A percentile compares a stretch with the other conserved stretches of the same genome.
Evolutionary conservation across 305 asterid genomes (phyloP).

Genomic region (Stenogyne calaminthoides): DNA sequence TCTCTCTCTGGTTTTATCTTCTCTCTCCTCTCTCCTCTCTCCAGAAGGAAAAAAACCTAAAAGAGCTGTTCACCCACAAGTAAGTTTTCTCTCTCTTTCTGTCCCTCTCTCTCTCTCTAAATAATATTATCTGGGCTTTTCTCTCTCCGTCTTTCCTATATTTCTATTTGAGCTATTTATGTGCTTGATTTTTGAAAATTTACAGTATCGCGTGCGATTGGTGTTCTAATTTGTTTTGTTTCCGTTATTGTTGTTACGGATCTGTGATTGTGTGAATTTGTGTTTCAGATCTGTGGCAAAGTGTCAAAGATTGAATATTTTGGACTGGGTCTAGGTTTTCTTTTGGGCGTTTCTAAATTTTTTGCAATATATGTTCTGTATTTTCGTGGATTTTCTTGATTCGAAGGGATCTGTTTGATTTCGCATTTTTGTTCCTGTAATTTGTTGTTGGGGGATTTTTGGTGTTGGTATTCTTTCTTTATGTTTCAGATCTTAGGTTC

Average conservation of each 20-base stretch:
- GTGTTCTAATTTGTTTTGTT: slow-evolving; percentile 29
- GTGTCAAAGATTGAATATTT: slow-evolving; percentile 40
- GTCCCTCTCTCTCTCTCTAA: slow-evolving; percentile 40
- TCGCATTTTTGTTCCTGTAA: neutral
- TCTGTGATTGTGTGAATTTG: slow-evolving; percentile 36
- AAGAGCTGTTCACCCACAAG: slow-evolving; percentile 86
- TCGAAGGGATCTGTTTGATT: slow-evolving; percentile 33
- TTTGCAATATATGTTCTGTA: slow-evolving; percentile 13
- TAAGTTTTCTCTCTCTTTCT: slow-evolving; percentile 58
- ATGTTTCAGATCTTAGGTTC: slow-evolving; percentile 31
- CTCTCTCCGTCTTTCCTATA: slow-evolving; percentile 40
- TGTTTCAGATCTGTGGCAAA: slow-evolving; percentile 51
- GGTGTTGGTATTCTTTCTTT: neutral
- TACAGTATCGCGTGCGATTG: slow-evolving; percentile 30
- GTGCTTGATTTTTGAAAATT: slow-evolving; percentile 1
- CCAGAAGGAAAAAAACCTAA: slow-evolving; percentile 68
- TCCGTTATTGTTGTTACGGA: slow-evolving; percentile 39
- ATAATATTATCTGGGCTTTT: slow-evolving; percentile 38
- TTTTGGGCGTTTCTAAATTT: slow-evolving; percentile 11
- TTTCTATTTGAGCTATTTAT: slow-evolving; percentile 16
- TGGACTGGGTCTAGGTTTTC: slow-evolving; percentile 25
- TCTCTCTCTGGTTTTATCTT: slow-evolving; percentile 39
- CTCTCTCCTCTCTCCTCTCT: slow-evolving; percentile 51
- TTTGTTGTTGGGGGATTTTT: slow-evolving; percentile 9
- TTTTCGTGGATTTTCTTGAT: slow-evolving; percentile 1